Evolutionary conservation across 2,329 filamentous ascomycete species (phyloP).

Genomic region (Orbilia javanica): DNA sequence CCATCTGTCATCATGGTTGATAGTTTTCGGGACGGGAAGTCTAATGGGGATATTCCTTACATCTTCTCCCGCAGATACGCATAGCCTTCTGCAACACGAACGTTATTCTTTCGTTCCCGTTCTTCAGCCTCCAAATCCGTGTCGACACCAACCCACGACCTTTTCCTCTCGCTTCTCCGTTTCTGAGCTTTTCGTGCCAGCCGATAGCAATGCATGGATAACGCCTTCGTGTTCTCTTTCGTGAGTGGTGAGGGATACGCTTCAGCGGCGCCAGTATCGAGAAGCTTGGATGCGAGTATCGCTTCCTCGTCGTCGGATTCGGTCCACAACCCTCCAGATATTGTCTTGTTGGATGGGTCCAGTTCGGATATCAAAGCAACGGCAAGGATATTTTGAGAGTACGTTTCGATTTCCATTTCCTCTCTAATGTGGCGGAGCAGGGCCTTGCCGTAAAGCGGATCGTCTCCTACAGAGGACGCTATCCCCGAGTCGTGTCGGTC

Average conservation of each 20-base stretch:
- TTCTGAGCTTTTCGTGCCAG: slow-evolving; percentile 77
- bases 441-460: slow-evolving; percentile 62
- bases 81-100: slow-evolving; percentile 74
- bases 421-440: slow-evolving; percentile 61
- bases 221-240: slow-evolving; percentile 77
- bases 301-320: slow-evolving; percentile 64
- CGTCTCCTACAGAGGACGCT: slow-evolving; percentile 58
- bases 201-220: slow-evolving; percentile 86
- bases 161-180: slow-evolving; percentile 79
- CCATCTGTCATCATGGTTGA: slow-evolving; percentile 46
- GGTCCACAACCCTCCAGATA: slow-evolving; percentile 58
- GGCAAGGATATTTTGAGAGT: slow-evolving; percentile 63
- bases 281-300: slow-evolving; percentile 75
- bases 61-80: slow-evolving; percentile 91
- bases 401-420: slow-evolving; percentile 60
- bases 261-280: slow-evolving; percentile 88
- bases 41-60: slow-evolving; percentile 65
- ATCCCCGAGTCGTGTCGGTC: slow-evolving; percentile 63
- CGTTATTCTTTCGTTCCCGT: slow-evolving; percentile 59
- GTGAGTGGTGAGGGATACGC: slow-evolving; percentile 85
- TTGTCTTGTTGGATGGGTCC: slow-evolving; percentile 64
- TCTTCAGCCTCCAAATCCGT: slow-evolving; percentile 69
- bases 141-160: slow-evolving; percentile 89
- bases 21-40: slow-evolving; percentile 47
- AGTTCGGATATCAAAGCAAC: slow-evolving; percentile 63